Evolutionary conservation across 1,139 yeast genomes (phyloP), one percentile per base, ranked within the genome.

Genomic region (Protomyces lactucae-debilis): DNA sequence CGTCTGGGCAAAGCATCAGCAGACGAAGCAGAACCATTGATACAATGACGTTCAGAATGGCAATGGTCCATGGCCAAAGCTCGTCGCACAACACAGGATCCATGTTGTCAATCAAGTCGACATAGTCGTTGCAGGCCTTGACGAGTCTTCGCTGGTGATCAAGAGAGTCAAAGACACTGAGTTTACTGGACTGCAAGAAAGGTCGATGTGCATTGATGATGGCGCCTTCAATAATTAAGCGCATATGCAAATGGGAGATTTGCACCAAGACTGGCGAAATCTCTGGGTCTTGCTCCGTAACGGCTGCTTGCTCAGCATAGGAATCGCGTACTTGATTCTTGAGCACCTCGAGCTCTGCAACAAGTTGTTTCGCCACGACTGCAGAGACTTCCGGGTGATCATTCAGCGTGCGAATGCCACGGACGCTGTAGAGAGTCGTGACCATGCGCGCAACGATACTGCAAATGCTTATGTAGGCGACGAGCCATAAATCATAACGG

Each of bases 181-280:
- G 52, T 14, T 23, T 52, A 16, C 25, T 39, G 28, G 25, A 25
- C n/a, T 43, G 52, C 25, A 45, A 14, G 21, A 59, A 59, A 1
- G 57, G 57, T 12, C 63, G 56, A 40, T 59, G 63, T 10, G 43
- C 16, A 43, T 37, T 52, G 54, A 59, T 39, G 12, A 25, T 32
- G 45, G 57, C 63, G 10, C 53, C 25, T 37, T 52, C 57, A 14
- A 59, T 25, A 36, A 25, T 39, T 35, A 59, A 43, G 8, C 25
- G 56, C 40, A 52, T 55, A 52, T 52, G 43, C 40, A 25, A 21
- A 52, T 16, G 28, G 21, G 40, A 52, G 4, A 52, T 9, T 21
- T 16, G 28, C 16, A 18, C 55, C 25, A 28, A 18, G 9, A 12
- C n/a, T n/a, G n/a, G 12, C 8, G 28, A 12, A 28, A 18, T 14